Percentiles rank a stretch among this genome's conserved stretches.
These are phyloP conservation scores for Microsporum audouinii DNA, from an alignment of 2,329 filamentous ascomycete genomes.

Conservation along the genomic window DNA sequence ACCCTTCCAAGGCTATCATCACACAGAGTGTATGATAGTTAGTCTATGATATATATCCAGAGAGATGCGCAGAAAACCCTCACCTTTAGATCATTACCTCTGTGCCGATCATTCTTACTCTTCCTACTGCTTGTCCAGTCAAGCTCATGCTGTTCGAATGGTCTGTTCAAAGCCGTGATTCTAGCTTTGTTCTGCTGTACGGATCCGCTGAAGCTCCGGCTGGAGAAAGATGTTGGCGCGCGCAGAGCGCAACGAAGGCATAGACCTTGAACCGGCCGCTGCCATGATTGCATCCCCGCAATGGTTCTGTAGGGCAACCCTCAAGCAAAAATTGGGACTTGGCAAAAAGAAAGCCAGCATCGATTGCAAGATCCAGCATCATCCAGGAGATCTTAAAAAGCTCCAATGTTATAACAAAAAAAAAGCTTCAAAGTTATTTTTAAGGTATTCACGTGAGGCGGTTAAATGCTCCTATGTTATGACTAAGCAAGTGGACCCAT, in stretches of 20 bases:
- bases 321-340: neutral
- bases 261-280: neutral
- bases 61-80: neutral
- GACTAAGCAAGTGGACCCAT: neutral
- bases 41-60: neutral
- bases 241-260: slow-evolving; percentile 1
- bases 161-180: neutral
- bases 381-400: neutral
- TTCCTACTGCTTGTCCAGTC: neutral
- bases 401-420: neutral
- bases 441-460: neutral
- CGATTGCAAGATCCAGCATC: neutral
- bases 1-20: neutral
- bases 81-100: neutral
- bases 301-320: neutral
- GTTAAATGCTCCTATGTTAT: neutral
- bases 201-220: neutral
- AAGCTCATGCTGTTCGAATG: neutral
- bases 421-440: neutral
- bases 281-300: slow-evolving; percentile 3
- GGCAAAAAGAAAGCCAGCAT: neutral
- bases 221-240: neutral
- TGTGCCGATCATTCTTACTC: neutral
- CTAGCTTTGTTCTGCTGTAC: neutral
- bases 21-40: neutral